These are phyloP conservation scores for Globisporangium nagaii DNA, from an alignment of 352 stramenopile genomes.

Conservation along the genomic window DNA sequence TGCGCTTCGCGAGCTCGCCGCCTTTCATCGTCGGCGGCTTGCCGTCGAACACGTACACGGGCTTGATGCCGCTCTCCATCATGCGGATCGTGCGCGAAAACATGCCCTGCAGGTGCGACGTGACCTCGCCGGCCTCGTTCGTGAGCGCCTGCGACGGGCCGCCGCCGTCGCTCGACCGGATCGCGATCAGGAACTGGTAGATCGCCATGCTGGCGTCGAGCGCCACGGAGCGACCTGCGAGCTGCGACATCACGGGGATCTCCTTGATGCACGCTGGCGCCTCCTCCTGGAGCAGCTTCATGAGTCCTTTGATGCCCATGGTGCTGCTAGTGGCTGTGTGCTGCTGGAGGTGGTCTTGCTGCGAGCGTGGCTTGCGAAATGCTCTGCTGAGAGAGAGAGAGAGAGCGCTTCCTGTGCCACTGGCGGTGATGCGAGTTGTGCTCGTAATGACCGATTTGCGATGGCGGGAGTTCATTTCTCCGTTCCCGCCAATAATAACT, in stretches of 20 bases:
- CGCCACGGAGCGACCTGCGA: constrained; percentile 95
- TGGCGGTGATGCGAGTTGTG: background rate
- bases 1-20: constrained; percentile 94
- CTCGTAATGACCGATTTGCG: background rate
- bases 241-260: constrained; percentile 90
- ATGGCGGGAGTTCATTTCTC: background rate
- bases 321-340: background rate
- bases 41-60: constrained; percentile 99
- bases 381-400: too few species aligned
- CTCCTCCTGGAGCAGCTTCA: constrained; percentile 98
- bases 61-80: constrained; percentile 96
- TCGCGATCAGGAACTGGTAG: constrained; percentile 98
- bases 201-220: constrained; percentile 99
- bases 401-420: background rate
- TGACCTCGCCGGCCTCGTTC: constrained; percentile 97
- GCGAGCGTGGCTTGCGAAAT: background rate
- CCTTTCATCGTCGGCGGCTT: constrained; percentile 98
- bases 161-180: constrained; percentile 81
- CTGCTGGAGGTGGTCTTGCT: background rate
- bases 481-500: too few species aligned
- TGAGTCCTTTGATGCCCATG: constrained; percentile 99
- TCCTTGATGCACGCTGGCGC: constrained; percentile 94
- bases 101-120: constrained; percentile 91
- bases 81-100: constrained; percentile 99
- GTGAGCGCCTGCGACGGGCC: constrained; percentile 91